Base-by-base conservation (phyloP, 179 eudicot species). In the Spergularia azorica region DNA sequence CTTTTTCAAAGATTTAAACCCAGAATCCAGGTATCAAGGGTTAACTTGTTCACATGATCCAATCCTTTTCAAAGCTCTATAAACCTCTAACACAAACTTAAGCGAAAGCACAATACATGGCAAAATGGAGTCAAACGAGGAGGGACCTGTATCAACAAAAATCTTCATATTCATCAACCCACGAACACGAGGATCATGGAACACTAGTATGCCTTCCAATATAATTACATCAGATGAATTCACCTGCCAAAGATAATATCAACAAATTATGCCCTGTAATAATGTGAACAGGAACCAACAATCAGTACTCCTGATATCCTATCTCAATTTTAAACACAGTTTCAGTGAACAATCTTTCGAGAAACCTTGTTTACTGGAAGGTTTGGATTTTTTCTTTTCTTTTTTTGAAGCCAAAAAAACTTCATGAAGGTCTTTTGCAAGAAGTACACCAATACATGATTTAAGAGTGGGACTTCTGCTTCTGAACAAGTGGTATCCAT, bases 61-160 rank as follows among this genome's bases (percentile, higher is more conserved):
- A 16, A 16, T 51, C 52, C 68, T 10, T 65, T 38, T 26, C 13
- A 38, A 67, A 61, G 67, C 8, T 71, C 67, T 32, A 38, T 8
- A 21, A 48, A 32, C 59, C 72, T 54, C 20, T 11, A 58, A n/a
- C 39, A n/a, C 32, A 67, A 58, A 74, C 57, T 20, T 3, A 61
- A 60, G 58, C 26, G 4, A 39, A 32, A 61, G 39, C 54, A 67
- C 58, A 72, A 46, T 13, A 21, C 56, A 51, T 79, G 15, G 48
- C 68, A 70, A 62, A 36, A 6, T 79, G 63, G 76, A 76, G 50
- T 58, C 54, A 76, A 70, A 71, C 75, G 76, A 78, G 79, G 81
- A 74, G 15, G 80, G 83, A 94, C 98, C 98, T 94, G 98, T 94
- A 90, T 94, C 98, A 61, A 94, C 97, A 87, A 94, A 94, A 68